A percentile compares a stretch with the other conserved stretches of the same genome.
phyloP scores from a whole-genome alignment of 1,284 basidiomycete species.

The Melampsora americana region DNA sequence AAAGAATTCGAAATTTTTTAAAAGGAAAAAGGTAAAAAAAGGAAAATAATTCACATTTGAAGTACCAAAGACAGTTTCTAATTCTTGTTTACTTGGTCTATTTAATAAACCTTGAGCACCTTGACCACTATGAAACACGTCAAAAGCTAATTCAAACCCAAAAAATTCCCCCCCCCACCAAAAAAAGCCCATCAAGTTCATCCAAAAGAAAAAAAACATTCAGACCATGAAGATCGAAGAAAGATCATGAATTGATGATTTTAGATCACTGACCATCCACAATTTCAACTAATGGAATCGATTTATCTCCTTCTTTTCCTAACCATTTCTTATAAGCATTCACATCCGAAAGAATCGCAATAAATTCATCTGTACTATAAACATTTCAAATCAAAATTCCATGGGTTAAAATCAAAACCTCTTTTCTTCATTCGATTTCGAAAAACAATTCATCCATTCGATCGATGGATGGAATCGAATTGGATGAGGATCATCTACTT shows the following conservation, averaged over 20 bases:
- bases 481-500: constrained; percentile 70
- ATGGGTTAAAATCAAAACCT: too few relatives aligned
- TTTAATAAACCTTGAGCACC: constrained; percentile 70
- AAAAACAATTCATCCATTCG: too few relatives aligned
- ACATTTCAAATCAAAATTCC: background rate
- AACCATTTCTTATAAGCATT: constrained; percentile 68
- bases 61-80: constrained; percentile 68
- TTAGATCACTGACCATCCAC: constrained; percentile 70
- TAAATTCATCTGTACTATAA: constrained; percentile 40
- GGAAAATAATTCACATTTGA: constrained; percentile 59
- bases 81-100: constrained; percentile 69
- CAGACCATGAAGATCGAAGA: too few relatives aligned
- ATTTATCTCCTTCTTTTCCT: constrained; percentile 62
- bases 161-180: too few relatives aligned
- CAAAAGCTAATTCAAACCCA: constrained; percentile 54
- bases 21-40: background rate
- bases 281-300: constrained; percentile 66
- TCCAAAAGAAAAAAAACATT: too few relatives aligned
- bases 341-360: constrained; percentile 29
- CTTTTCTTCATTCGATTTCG: too few relatives aligned
- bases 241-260: constrained; percentile 52
- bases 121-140: constrained; percentile 63
- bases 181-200: too few relatives aligned
- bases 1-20: too few relatives aligned
- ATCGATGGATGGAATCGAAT: too few relatives aligned